phyloP scores from a whole-genome alignment of 352 stramenopile genomes.

The Saprolegnia diclina region DNA sequence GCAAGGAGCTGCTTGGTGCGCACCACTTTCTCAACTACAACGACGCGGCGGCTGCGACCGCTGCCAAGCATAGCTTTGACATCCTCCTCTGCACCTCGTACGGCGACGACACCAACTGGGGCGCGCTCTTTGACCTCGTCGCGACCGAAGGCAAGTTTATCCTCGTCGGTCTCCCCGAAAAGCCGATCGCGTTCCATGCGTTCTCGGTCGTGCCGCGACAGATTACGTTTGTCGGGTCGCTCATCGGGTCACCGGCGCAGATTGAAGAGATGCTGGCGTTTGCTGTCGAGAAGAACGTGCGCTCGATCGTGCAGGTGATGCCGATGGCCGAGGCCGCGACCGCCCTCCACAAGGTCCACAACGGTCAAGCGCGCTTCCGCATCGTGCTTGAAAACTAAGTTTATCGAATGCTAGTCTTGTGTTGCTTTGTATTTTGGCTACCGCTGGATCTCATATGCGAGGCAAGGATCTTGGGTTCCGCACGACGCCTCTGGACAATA shows the following conservation, averaged over 20 bases:
- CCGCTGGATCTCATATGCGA: no score
- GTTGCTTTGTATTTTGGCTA: background rate
- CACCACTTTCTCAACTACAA: constrained; percentile 37
- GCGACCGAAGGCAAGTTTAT: constrained; percentile 50
- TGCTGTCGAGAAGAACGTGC: constrained; percentile 58
- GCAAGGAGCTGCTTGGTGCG: constrained; percentile 37
- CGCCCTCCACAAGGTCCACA: constrained; percentile 38
- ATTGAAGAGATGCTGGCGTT: constrained; percentile 85
- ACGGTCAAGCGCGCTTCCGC: constrained; percentile 40
- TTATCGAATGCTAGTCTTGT: background rate
- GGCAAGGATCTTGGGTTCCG: no score
- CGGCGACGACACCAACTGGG: constrained; percentile 19
- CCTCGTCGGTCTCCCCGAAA: constrained; percentile 35
- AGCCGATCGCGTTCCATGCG: constrained; percentile 36
- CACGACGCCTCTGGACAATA: no score
- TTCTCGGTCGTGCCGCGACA: constrained; percentile 43
- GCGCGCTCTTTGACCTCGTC: constrained; percentile 26
- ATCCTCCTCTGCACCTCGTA: constrained; percentile 30
- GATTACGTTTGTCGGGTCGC: constrained; percentile 46
- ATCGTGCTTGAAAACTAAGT: constrained; percentile 42
- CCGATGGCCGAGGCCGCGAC: constrained; percentile 46
- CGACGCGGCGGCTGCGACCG: constrained; percentile 37
- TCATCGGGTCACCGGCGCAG: constrained; percentile 76
- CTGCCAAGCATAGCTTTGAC: constrained; percentile 32
- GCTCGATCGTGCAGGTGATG: constrained; percentile 45